phyloP scores from a whole-genome alignment of 768 basidiomycete species.

The Auricularia sp. region DNA sequence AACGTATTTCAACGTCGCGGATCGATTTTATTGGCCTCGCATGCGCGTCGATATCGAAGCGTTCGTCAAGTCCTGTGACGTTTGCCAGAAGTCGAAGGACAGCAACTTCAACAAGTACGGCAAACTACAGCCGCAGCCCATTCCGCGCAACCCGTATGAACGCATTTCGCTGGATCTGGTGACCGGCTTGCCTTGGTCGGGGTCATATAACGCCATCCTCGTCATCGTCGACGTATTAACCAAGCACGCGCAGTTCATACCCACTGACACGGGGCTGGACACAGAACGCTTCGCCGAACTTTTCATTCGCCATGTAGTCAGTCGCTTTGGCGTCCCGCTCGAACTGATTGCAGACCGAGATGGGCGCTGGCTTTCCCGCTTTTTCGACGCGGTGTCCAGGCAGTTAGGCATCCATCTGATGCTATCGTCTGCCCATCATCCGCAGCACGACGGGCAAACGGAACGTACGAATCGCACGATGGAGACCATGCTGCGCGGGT shows the following conservation, averaged over 20 bases:
- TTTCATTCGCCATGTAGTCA: conserved; percentile 9
- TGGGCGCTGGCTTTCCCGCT: conserved; percentile 4
- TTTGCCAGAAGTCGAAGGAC: conserved; percentile 11
- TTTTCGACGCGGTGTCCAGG: conserved; percentile 5
- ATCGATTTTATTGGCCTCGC: conserved; percentile 3
- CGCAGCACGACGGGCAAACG: conserved; percentile 24
- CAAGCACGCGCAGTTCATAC: conserved; percentile 12
- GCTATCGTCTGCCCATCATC: conserved; percentile 14
- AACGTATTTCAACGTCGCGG: neutral
- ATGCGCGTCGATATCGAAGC: conserved; percentile 9
- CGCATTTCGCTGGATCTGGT: conserved; percentile 22
- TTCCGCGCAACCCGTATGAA: conserved; percentile 7
- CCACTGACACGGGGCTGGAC: conserved; percentile 7
- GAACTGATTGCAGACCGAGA: conserved; percentile 9
- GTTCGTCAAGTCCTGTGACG: conserved; percentile 8
- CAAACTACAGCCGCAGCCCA: conserved; percentile 5
- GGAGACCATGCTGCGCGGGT: conserved; percentile 18
- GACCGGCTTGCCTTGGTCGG: conserved; percentile 16
- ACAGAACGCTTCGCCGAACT: conserved; percentile 6
- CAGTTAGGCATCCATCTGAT: conserved; percentile 1
- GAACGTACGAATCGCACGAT: conserved; percentile 21
- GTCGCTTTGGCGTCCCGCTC: conserved; percentile 5
- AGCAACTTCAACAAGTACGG: conserved; percentile 7
- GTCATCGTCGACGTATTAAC: conserved; percentile 16
- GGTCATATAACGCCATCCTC: conserved; percentile 12